Evolutionary conservation across 768 basidiomycete species (phyloP).

Genomic region (Lentinula raphanica): DNA sequence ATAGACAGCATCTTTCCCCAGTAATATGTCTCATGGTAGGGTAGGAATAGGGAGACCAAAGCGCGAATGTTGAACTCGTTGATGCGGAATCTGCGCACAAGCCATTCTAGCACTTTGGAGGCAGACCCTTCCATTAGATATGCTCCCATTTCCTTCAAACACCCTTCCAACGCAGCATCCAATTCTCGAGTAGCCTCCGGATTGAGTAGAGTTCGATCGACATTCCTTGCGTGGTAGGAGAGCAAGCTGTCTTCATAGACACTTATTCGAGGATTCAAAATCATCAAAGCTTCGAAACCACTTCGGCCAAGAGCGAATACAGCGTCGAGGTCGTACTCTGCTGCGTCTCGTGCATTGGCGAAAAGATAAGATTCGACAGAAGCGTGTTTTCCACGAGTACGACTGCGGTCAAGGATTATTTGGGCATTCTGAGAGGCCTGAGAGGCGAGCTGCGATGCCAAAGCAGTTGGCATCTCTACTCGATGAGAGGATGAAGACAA

Average conservation of each 20-base stretch:
- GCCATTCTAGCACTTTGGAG: conserved; percentile 88
- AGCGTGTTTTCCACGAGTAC: conserved; percentile 32
- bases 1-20: conserved; percentile 92
- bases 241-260: conserved; percentile 71
- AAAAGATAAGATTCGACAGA: conserved; percentile 82
- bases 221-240: conserved; percentile 66
- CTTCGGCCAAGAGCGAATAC: conserved; percentile 78
- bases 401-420: conserved; percentile 27
- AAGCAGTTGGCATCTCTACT: conserved; percentile 39
- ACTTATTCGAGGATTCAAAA: conserved; percentile 48
- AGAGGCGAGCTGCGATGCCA: conserved; percentile 55
- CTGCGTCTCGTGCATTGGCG: conserved; percentile 65
- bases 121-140: conserved; percentile 79
- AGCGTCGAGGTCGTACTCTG: conserved; percentile 82
- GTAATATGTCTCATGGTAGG: conserved; percentile 92
- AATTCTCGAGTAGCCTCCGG: conserved; percentile 58
- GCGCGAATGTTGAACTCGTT: conserved; percentile 88
- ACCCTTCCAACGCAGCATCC: conserved; percentile 53
- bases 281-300: conserved; percentile 66
- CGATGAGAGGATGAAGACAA: too few species aligned
- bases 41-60: conserved; percentile 77
- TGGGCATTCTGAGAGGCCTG: conserved; percentile 53
- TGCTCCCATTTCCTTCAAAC: conserved; percentile 68
- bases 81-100: conserved; percentile 87
- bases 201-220: conserved; percentile 75